These are phyloP conservation scores for Penicillium roqueforti DNA, from an alignment of 495 filamentous ascomycete genomes.

Conservation along the genomic window DNA sequence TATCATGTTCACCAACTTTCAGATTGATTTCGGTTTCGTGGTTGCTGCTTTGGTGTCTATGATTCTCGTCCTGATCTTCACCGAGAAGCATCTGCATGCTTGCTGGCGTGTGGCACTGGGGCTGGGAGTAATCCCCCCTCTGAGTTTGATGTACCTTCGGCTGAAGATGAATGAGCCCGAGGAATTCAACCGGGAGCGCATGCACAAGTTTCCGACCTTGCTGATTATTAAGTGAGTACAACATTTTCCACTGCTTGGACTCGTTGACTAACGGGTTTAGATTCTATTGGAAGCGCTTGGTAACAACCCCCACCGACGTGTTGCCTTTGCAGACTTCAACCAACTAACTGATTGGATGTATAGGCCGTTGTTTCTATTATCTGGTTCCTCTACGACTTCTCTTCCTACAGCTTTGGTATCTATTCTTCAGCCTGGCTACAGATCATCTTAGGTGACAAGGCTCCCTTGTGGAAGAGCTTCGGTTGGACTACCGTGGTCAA, in stretches of 20 bases:
- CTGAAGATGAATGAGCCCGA: constrained; percentile 77
- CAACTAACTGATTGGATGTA: constrained; percentile 52
- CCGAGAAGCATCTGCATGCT: constrained; percentile 63
- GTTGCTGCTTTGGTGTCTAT: constrained; percentile 69
- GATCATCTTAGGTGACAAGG: constrained; percentile 54
- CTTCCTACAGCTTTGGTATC: constrained; percentile 72
- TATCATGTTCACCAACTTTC: constrained; percentile 86
- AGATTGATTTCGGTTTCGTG: constrained; percentile 80
- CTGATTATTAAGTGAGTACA: constrained; percentile 47
- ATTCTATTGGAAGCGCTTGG: constrained; percentile 50
- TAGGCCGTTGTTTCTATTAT: constrained; percentile 68
- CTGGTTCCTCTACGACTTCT: constrained; percentile 94
- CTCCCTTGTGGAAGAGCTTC: constrained; percentile 67
- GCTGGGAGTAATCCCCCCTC: constrained; percentile 73
- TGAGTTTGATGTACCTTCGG: constrained; percentile 70
- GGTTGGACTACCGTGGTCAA: constrained; percentile 86
- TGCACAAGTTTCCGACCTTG: constrained; percentile 48
- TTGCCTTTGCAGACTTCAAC: background rate
- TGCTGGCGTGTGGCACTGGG: constrained; percentile 77
- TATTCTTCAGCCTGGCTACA: constrained; percentile 67
- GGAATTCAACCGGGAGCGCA: constrained; percentile 63
- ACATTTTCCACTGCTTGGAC: background rate
- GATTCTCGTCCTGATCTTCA: constrained; percentile 65
- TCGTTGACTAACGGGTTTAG: constrained; percentile 21
- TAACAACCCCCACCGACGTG: constrained; percentile 7